These are phyloP conservation scores for Teunomyces cretensis DNA, from an alignment of 805 yeast species.

Conservation along the genomic window DNA sequence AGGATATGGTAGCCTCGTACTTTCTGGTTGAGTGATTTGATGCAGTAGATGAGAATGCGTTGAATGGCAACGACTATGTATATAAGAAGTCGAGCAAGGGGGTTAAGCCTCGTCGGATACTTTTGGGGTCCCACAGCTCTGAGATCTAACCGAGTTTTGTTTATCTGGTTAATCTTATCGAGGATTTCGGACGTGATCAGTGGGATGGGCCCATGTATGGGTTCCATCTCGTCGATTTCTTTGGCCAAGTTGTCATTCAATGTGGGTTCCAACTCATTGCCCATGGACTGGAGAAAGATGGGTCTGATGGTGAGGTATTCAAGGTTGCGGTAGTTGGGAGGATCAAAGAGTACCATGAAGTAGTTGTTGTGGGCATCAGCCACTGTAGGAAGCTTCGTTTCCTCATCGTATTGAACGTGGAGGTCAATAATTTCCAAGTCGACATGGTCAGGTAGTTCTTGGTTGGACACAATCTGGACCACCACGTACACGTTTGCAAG, in stretches of 20 bases:
- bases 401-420: neutral
- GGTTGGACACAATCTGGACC: slow-evolving; percentile 2
- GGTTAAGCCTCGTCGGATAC: neutral
- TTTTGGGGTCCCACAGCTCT: neutral
- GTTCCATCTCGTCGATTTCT: slow-evolving; percentile 17
- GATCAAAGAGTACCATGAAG: slow-evolving; percentile 48
- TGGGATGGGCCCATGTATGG: slow-evolving; percentile 5
- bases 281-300: slow-evolving; percentile 58
- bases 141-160: slow-evolving; percentile 15
- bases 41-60: slow-evolving; percentile 15
- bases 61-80: slow-evolving; percentile 15
- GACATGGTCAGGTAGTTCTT: slow-evolving; percentile 1
- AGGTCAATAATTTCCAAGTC: neutral
- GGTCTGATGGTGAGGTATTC: slow-evolving; percentile 80
- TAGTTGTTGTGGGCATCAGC: slow-evolving; percentile 3
- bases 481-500: slow-evolving; percentile 16
- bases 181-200: slow-evolving; percentile 22
- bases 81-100: slow-evolving; percentile 11
- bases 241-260: slow-evolving; percentile 17
- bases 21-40: slow-evolving; percentile 28
- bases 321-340: slow-evolving; percentile 69
- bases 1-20: slow-evolving; percentile 25
- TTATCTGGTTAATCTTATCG: slow-evolving; percentile 34
- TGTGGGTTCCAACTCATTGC: slow-evolving; percentile 10
- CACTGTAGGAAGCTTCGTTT: slow-evolving; percentile 5